These are phyloP conservation scores for Rhynchospora tenuis DNA, from an alignment of 176 grass and related monocot genomes.

Conservation along the genomic window DNA sequence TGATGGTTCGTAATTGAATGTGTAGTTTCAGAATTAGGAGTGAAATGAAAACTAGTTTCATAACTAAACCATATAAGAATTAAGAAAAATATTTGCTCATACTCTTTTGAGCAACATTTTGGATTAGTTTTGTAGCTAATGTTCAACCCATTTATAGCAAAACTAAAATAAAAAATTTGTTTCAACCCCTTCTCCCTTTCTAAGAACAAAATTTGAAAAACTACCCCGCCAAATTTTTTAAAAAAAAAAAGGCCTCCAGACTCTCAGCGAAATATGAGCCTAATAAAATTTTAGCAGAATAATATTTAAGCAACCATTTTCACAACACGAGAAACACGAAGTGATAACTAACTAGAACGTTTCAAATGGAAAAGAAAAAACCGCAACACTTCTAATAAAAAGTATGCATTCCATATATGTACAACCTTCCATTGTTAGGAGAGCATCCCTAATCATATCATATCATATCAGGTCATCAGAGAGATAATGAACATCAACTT, in stretches of 20 bases:
- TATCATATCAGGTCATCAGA: conserved; percentile 7
- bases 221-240: neutral
- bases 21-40: too few relatives aligned
- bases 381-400: neutral
- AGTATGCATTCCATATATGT: neutral
- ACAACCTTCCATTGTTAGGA: conserved; percentile 36
- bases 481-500: neutral
- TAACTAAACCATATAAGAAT: too few relatives aligned
- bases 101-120: too few relatives aligned
- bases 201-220: neutral
- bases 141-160: neutral
- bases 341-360: neutral
- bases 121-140: too few relatives aligned
- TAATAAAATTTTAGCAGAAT: neutral
- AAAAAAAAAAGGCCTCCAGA: neutral
- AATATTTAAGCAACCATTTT: neutral
- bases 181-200: neutral
- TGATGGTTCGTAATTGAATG: too few relatives aligned
- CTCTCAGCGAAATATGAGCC: neutral
- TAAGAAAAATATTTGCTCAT: too few relatives aligned
- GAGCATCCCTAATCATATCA: conserved; percentile 35
- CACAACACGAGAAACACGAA: neutral
- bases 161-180: neutral
- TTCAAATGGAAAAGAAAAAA: neutral
- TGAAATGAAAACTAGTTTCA: too few relatives aligned